Conservation (phyloP, 1,139 yeast genomes). For the Spencermartinsiella ligniputridi region DNA sequence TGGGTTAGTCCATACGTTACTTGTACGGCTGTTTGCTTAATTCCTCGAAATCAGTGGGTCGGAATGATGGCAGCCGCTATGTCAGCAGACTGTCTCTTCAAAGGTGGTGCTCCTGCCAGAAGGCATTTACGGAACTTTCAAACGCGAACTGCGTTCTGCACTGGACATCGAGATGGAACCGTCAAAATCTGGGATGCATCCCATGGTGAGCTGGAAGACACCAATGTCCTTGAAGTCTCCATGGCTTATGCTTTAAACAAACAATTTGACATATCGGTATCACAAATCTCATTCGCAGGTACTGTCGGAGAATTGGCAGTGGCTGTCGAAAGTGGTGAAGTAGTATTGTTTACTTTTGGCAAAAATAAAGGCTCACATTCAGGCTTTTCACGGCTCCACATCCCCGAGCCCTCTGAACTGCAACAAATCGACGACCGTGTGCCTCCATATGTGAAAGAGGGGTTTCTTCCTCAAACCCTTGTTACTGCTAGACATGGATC, state of each 20-base stretch:
- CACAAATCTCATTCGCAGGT: conserved; percentile 67
- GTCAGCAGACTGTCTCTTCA: conserved; percentile 40
- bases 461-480: conserved; percentile 68
- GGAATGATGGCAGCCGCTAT: conserved; percentile 55
- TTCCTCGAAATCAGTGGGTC: conserved; percentile 66
- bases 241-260: conserved; percentile 45
- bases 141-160: conserved; percentile 58
- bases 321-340: conserved; percentile 66
- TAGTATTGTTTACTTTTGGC: conserved; percentile 72
- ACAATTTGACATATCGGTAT: conserved; percentile 44
- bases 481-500: conserved; percentile 40
- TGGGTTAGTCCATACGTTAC: conserved; percentile 77
- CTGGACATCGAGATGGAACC: conserved; percentile 81
- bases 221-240: conserved; percentile 53
- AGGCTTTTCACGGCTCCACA: background rate
- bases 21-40: conserved; percentile 46
- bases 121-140: conserved; percentile 54
- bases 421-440: conserved; percentile 37
- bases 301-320: conserved; percentile 73
- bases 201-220: conserved; percentile 62
- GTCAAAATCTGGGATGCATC: conserved; percentile 81
- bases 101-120: conserved; percentile 73
- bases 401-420: conserved; percentile 16
- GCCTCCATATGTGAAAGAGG: conserved; percentile 47
- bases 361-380: conserved; percentile 35